Evolutionary conservation across 1,284 basidiomycete species (phyloP), one percentile per base, ranked within the genome.

Genomic region (Malassezia pachydermatis): DNA sequence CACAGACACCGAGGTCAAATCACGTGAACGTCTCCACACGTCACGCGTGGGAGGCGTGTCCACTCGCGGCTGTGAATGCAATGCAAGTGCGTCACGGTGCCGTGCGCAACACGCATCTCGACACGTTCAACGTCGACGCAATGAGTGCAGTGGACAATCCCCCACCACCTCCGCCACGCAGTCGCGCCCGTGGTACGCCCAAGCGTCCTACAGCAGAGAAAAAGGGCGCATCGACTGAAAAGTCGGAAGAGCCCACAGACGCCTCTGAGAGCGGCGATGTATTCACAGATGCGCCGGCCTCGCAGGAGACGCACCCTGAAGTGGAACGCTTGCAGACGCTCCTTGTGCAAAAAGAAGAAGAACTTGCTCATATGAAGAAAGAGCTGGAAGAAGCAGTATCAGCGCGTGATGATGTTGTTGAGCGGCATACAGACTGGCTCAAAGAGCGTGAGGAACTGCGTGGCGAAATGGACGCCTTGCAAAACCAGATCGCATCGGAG

Each of bases 381-480:
- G 34, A 36, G 11, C n/a, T 36, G n/a, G 34, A 10, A 5, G 47
- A 57, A 16, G 55, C 62, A 43, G 59, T 58, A 45, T 48, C 60
- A 0, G 54, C 60, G 0, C 61, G 60, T 27, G 54, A 57, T 11
- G 57, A 63, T 27, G 41, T 66, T 2, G 38, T 59, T 2, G 57
- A 60, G 24, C 49, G 58, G 19, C 62, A 58, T 6, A 51, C 64
- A 17, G 57, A 61, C 30, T 63, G 62, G 61, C 55, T 61, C 37
- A 56, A 63, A 34, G 64, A 67, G 46, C 57, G 62, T 9, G 62
- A 63, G 35, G 49, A 54, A 17, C 51, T 64, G 8, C 37, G 56
- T 9, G 14, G 33, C 4, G 53, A 57, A 2, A 54, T 53, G 0
- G 55, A 55, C 3, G 47, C 51, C 30, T 51, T 59, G 13, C 36